Evolutionary conservation across 2,329 filamentous ascomycete genomes (phyloP), one percentile per base, ranked within the genome.

Genomic region (Sordariomycetes sp.): DNA sequence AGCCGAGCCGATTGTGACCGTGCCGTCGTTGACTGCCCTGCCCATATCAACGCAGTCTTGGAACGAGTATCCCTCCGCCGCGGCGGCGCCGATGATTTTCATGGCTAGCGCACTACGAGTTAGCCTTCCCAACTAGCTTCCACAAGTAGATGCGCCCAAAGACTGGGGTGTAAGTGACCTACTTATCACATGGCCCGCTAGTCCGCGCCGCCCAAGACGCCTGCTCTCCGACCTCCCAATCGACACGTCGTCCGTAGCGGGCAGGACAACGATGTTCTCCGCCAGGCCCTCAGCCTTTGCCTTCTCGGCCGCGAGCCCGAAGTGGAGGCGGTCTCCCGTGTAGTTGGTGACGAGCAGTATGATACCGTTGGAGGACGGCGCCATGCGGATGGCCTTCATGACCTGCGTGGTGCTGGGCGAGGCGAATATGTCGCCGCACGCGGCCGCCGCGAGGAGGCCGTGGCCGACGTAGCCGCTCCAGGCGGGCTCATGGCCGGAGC

Each of bases 301-400:
- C 68, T 78, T 82, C 62, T 82, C 81, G 56, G 79, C 78, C 2
- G 82, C 82, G 14, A 85, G 69, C 1, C 81, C 81, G 62, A 84
- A 83, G 65, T 85, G 82, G 60, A 85, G 70, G 59, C 82, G 82
- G 67, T 85, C 82, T 52, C 82, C 82, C 0, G 82, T 85, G 67
- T 85, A 85, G 68, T 87, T 87, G 54, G 81, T 85, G 61, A 85
- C 78, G 54, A 86, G 77, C 1, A 86, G 71, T 53, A 86, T 78
- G 3, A 78, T 79, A 43, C 83, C 83, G 64, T 72, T 72, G 37
- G 75, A 72, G 32, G 74, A 82, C 18, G 77, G 80, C 12, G 77
- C 79, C 53, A 75, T 73, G 55, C 79, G 76, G 51, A 86, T 77
- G 7, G 76, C 82, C 1, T 82, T 77, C 10, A 84, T 67, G 58